Evolutionary conservation across 352 stramenopile species (phyloP).

Genomic region (Phytophthora ohioensis): DNA sequence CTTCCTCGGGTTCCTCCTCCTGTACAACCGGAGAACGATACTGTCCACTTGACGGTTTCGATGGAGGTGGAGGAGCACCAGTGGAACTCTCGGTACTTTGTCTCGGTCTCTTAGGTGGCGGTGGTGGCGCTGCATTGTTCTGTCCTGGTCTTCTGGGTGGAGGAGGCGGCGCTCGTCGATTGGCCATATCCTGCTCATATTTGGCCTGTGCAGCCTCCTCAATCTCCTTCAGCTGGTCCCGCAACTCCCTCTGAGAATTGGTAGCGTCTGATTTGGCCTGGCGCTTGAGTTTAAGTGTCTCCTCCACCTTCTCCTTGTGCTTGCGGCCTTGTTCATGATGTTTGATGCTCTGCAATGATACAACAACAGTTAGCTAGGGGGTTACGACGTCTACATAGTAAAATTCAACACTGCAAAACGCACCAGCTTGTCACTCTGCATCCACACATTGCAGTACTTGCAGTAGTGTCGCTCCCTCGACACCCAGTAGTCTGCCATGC

Average conservation of each 20-base stretch:
- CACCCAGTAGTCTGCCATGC: constrained; percentile 77
- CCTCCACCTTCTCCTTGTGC: constrained; percentile 82
- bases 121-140: neutral
- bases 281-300: constrained; percentile 77
- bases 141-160: constrained; percentile 24
- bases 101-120: constrained; percentile 10
- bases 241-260: constrained; percentile 63
- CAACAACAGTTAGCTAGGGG: neutral
- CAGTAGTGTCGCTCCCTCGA: constrained; percentile 82
- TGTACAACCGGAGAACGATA: constrained; percentile 14
- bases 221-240: constrained; percentile 76
- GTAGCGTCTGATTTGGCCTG: constrained; percentile 70
- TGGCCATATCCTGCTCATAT: constrained; percentile 68
- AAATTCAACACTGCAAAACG: constrained; percentile 4
- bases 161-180: constrained; percentile 25
- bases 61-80: neutral
- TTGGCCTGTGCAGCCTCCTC: constrained; percentile 69
- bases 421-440: constrained; percentile 80
- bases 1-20: constrained; percentile 33
- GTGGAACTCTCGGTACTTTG: neutral
- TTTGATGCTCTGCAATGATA: constrained; percentile 67
- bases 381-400: neutral
- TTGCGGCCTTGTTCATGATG: constrained; percentile 81
- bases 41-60: constrained; percentile 8
- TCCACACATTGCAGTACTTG: constrained; percentile 92